Conservation (phyloP, 1,139 yeast genomes). For the Geotrichum phurueaensis region DNA sequence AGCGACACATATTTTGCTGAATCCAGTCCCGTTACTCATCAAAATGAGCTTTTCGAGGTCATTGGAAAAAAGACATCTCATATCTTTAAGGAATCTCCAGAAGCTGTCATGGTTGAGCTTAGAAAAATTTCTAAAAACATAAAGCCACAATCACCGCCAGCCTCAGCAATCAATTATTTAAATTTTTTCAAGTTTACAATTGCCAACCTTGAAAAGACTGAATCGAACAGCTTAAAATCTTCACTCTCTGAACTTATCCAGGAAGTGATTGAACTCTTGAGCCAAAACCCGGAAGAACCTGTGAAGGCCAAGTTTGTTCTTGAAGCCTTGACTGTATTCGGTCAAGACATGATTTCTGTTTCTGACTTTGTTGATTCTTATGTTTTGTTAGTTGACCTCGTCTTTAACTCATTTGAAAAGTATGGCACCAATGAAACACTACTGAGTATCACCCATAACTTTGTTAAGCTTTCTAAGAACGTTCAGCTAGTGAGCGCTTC, state of each 20-base stretch:
- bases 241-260: neutral
- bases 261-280: neutral
- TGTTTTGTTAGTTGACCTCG: neutral
- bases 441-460: neutral
- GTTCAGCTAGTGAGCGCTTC: neutral
- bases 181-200: conserved; percentile 8
- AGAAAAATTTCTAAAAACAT: conserved; percentile 12
- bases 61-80: conserved; percentile 24
- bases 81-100: conserved; percentile 16
- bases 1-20: conserved; percentile 15
- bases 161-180: conserved; percentile 2
- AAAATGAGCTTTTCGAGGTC: conserved; percentile 15
- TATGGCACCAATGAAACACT: conserved; percentile 2
- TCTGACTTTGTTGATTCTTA: conserved; percentile 1
- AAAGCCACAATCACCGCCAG: conserved; percentile 6
- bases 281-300: neutral
- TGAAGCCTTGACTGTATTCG: neutral
- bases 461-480: neutral
- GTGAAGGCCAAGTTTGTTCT: neutral
- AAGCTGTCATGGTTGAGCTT: conserved; percentile 22
- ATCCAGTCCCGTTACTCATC: conserved; percentile 18
- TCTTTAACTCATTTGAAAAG: conserved; percentile 1
- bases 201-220: conserved; percentile 2
- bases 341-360: neutral
- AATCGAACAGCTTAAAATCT: neutral